These are phyloP conservation scores for Kazachstania viticola DNA, from an alignment of 805 yeast genomes.

Conservation along the genomic window DNA sequence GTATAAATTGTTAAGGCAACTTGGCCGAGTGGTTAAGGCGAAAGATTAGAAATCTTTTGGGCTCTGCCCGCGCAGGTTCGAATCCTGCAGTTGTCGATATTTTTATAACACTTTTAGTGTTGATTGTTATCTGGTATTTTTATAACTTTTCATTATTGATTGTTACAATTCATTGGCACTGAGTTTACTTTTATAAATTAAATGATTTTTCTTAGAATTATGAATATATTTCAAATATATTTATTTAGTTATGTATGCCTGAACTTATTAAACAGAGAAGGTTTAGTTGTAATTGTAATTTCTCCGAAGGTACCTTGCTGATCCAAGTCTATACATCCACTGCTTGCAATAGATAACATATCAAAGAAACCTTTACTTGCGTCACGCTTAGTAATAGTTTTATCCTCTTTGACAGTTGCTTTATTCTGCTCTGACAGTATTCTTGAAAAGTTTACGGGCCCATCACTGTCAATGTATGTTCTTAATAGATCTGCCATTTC, in stretches of 20 bases:
- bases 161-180: not conserved
- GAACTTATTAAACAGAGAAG: conserved; percentile 26
- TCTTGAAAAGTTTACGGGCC: too few relatives aligned
- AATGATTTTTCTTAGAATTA: too few relatives aligned
- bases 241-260: too few relatives aligned
- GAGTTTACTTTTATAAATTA: too few relatives aligned
- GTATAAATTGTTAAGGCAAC: too few relatives aligned
- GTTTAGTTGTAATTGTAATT: conserved; percentile 40
- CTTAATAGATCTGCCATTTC: not conserved
- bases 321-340: conserved; percentile 51
- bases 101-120: too few relatives aligned
- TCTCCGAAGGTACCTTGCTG: conserved; percentile 54
- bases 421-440: too few relatives aligned
- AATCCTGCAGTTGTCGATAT: conserved; percentile 47
- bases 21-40: conserved; percentile 63
- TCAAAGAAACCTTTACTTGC: conserved; percentile 54
- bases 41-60: conserved; percentile 51
- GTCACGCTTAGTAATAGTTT: conserved; percentile 11
- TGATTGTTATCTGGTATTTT: too few relatives aligned
- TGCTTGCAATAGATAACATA: conserved; percentile 67
- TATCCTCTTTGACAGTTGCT: too few relatives aligned
- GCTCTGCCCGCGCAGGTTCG: conserved; percentile 57
- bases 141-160: not conserved
- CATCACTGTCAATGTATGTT: conserved; percentile 4
- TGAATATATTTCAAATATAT: too few relatives aligned